A percentile compares a stretch with the other conserved stretches of the same genome.
Conservation (phyloP, 768 basidiomycete species). For the Pisolithus tinctorius region DNA sequence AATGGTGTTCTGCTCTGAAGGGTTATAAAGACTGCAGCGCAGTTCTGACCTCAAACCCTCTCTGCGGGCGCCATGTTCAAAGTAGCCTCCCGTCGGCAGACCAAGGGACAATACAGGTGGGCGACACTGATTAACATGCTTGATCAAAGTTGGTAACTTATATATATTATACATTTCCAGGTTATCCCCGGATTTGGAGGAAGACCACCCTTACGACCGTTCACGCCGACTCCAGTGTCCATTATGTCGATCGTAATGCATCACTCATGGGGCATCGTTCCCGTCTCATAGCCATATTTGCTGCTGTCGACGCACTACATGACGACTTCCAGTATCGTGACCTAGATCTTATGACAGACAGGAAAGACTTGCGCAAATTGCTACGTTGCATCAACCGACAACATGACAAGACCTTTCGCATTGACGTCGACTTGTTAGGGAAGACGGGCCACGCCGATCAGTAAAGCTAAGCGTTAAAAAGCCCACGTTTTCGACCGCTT, state of each 20-base stretch:
- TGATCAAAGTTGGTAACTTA: not conserved
- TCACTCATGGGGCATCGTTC: slow-evolving; percentile 32
- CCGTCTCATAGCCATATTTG: slow-evolving; percentile 49
- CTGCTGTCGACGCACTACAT: slow-evolving; percentile 43
- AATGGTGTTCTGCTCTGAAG: too few relatives aligned
- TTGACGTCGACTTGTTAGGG: slow-evolving; percentile 44
- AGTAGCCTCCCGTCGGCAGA: too few relatives aligned
- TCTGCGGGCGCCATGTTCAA: too few relatives aligned
- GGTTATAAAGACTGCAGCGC: too few relatives aligned
- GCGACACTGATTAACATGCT: slow-evolving; percentile 1
- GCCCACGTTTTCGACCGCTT: too few relatives aligned
- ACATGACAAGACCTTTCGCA: slow-evolving; percentile 46
- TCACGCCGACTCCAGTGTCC: slow-evolving; percentile 42
- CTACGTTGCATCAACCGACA: slow-evolving; percentile 39
- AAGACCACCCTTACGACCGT: slow-evolving; percentile 47
- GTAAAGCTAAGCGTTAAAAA: too few relatives aligned
- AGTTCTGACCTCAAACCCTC: too few relatives aligned
- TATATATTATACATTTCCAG: slow-evolving; percentile 25
- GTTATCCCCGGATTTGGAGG: slow-evolving; percentile 57
- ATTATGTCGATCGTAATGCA: slow-evolving; percentile 56
- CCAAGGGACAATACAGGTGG: slow-evolving; percentile 29
- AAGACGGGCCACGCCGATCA: too few relatives aligned
- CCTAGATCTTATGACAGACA: slow-evolving; percentile 51
- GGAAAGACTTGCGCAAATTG: slow-evolving; percentile 61
- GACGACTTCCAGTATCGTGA: slow-evolving; percentile 22